Conservation (phyloP, 495 filamentous ascomycete genomes). For the Aspergillus campestris region DNA sequence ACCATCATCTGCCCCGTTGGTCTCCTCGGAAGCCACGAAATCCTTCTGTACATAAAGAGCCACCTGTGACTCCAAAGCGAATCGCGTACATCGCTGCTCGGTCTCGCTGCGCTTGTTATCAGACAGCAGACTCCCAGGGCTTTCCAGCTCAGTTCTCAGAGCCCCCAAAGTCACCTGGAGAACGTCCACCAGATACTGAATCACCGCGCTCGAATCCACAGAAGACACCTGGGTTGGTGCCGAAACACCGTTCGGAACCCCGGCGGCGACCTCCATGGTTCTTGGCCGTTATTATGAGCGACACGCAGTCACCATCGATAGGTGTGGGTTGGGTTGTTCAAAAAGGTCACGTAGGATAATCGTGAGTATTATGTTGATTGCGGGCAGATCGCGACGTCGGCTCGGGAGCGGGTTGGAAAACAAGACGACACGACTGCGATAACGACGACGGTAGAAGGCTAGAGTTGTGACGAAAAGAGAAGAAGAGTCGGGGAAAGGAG, state of each 20-base stretch:
- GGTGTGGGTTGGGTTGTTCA: not conserved
- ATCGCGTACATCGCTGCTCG: constrained; percentile 76
- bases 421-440: not conserved
- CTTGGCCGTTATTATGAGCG: constrained; percentile 16
- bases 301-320: constrained; percentile 25
- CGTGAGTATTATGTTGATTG: not conserved
- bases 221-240: constrained; percentile 30
- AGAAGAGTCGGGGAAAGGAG: not conserved
- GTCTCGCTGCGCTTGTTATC: constrained; percentile 63
- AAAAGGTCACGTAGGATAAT: not conserved
- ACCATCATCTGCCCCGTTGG: constrained; percentile 41
- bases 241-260: constrained; percentile 38
- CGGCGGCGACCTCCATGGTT: constrained; percentile 44
- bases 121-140: constrained; percentile 73
- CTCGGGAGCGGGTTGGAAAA: not conserved
- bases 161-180: constrained; percentile 82
- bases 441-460: not conserved
- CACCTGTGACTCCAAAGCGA: constrained; percentile 77
- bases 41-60: constrained; percentile 90
- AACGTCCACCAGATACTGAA: constrained; percentile 72
- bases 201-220: constrained; percentile 53
- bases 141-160: constrained; percentile 67
- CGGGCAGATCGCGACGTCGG: constrained; percentile 3
- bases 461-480: not conserved
- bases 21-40: constrained; percentile 45